Evolutionary conservation across 1,284 basidiomycete species (phyloP), one percentile per base, ranked within the genome.

Genomic region (Ustilago hordei): DNA sequence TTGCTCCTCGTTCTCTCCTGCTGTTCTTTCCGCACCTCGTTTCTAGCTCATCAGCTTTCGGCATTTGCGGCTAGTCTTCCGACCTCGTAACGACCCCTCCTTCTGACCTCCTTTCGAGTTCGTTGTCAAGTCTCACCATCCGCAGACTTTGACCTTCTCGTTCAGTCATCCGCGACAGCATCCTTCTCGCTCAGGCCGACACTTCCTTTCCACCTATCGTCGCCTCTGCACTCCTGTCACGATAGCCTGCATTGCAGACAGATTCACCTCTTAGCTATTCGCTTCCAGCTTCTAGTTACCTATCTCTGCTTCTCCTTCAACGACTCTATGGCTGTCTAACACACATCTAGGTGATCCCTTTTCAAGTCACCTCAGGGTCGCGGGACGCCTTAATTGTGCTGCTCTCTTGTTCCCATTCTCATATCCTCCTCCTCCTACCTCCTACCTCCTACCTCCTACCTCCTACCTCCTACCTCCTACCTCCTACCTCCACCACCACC

Each of bases 341-440:
- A 54, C 59, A n/a, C 60, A 48, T 63, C 54, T 55, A 56, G 68
- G 73, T 75, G 73, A 75, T 75, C 41, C 31, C 36, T 23, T 17
- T 23, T 23, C 28, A 52, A 11, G 59, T 75, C 74, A 69, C 69
- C 74, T 64, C 35, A 36, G 64, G 54, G 68, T 52, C 34, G 39
- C 47, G 72, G 65, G 71, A 77, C 75, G 75, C 75, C 75, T 77
- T 77, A 38, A 73, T 61, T 77, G 75, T 69, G 75, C 75, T 77
- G 75, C 61, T 77, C 75, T 77, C 59, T 38, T 45, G 43, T 15
- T 57, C 39, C 41, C 17, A n/a, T 31, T 32, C 60, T 64, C 11
- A 23, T 13, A 28, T 28, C 23, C 23, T 28, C 23, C 23, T 28
- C 23, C 23, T 28, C 23, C 23, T 28, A 23, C n/a, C 39, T 43